Base-by-base conservation (phyloP, 2,329 filamentous ascomycete genomes). In the Grosmannia huntii region DNA sequence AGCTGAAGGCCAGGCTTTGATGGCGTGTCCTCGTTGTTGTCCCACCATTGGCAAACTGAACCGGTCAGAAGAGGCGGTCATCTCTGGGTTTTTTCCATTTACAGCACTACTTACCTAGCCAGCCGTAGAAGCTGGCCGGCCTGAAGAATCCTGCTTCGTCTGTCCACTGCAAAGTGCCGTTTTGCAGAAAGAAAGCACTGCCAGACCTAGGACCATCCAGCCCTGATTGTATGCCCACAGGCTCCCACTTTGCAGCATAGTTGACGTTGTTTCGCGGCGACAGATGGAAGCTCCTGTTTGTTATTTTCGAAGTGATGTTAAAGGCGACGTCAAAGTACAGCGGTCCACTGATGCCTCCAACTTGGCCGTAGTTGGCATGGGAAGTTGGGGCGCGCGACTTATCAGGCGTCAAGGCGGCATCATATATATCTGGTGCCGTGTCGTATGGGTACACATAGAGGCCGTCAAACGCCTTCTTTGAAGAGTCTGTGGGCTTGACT, bases 371-470 rank as follows among this genome's bases (percentile, higher is more conserved):
- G 41, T 21, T 44, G 4, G 41, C 41, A 44, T n/a, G 41, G 19
- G 41, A 16, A 19, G 41, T 44, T 9, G 7, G 41, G 41, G 41
- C 41, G 16, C 41, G 41, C 19, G 55, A 44, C 6, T 53, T 36
- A 23, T 41, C 60, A 19, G 19, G 14, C 4, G 59, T 46, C 5
- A 62, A 44, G 56, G 60, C 55, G 46, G 60, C 60, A 31, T 60
- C 60, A 54, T 56, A 59, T n/a, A 41, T 14, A 5, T 53, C 60
- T 12, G 57, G 56, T 12, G 55, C 60, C 11, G 59, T 60, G 55
- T 62, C 52, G 55, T 60, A 59, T 12, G 54, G 36, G 25, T 59
- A 60, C n/a, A 60, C 53, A 25, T 58, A 59, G 48, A 60, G 57
- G 48, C 25, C 33, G 21, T 52, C 50, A 31, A 49, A 57, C 16